A percentile compares a stretch with the other conserved stretches of the same genome.
Evolutionary conservation across 805 yeast species (phyloP).

Genomic region (Saccharomyces kudriavzevii): DNA sequence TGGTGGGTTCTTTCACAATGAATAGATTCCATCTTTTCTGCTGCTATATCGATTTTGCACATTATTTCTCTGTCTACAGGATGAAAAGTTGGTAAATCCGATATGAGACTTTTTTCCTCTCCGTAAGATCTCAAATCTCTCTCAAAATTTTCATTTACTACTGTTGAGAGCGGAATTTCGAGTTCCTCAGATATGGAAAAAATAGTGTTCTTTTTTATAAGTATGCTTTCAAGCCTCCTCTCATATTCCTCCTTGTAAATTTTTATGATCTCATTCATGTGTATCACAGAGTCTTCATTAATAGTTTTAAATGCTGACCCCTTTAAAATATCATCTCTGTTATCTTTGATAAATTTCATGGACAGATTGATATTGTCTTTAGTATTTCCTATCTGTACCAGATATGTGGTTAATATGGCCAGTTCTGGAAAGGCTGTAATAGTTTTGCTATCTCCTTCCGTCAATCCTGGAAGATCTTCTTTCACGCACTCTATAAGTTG

Average conservation of each 20-base stretch:
- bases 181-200: constrained; percentile 17
- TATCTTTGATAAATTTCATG: constrained; percentile 13
- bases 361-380: background rate
- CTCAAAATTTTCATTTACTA: background rate
- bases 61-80: constrained; percentile 7
- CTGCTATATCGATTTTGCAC: constrained; percentile 9
- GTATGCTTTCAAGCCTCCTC: constrained; percentile 8
- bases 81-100: background rate
- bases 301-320: constrained; percentile 8
- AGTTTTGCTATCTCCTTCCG: background rate
- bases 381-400: background rate
- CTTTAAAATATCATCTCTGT: constrained; percentile 14
- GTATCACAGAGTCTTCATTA: constrained; percentile 1
- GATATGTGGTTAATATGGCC: background rate
- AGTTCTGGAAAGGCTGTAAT: background rate
- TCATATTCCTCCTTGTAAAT: constrained; percentile 15
- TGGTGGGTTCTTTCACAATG: constrained; percentile 31
- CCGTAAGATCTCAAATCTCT: background rate
- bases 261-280: constrained; percentile 9
- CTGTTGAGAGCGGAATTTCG: constrained; percentile 3
- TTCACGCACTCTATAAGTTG: background rate
- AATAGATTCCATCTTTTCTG: constrained; percentile 16
- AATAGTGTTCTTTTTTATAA: constrained; percentile 9
- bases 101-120: background rate
- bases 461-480: background rate